phyloP scores from a whole-genome alignment of 2,329 filamentous ascomycete genomes.

The Claviceps spartinae region DNA sequence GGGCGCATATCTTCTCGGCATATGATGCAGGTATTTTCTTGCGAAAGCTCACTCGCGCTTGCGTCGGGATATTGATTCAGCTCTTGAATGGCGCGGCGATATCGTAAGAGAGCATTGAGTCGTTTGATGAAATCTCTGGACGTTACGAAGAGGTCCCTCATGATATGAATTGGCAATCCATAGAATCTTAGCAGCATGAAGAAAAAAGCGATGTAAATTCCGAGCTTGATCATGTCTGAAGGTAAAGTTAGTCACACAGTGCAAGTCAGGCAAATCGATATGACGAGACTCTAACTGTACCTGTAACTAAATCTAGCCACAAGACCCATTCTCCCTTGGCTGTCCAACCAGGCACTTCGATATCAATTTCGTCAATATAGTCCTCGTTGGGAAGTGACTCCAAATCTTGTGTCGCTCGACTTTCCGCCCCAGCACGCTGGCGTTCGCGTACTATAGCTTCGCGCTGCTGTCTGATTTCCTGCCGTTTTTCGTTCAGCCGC shows the following conservation, averaged over 20 bases:
- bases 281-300: slow-evolving; percentile 29
- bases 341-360: slow-evolving; percentile 93
- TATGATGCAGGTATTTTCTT: slow-evolving; percentile 93
- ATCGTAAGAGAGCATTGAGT: slow-evolving; percentile 76
- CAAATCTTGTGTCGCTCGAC: slow-evolving; percentile 42
- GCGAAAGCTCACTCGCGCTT: slow-evolving; percentile 66
- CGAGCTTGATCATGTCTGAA: slow-evolving; percentile 75
- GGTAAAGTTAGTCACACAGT: slow-evolving; percentile 1
- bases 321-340: slow-evolving; percentile 88
- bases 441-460: slow-evolving; percentile 37
- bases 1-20: slow-evolving; percentile 91
- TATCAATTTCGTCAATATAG: slow-evolving; percentile 82
- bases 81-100: slow-evolving; percentile 79
- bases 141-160: slow-evolving; percentile 89
- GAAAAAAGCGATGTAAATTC: slow-evolving; percentile 86
- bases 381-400: slow-evolving; percentile 49
- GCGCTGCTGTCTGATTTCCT: slow-evolving; percentile 49
- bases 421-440: slow-evolving; percentile 33
- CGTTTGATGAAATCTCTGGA: slow-evolving; percentile 83
- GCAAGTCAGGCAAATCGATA: background rate
- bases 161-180: slow-evolving; percentile 89
- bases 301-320: slow-evolving; percentile 70
- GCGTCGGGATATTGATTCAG: slow-evolving; percentile 95
- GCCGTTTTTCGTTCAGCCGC: slow-evolving; percentile 53
- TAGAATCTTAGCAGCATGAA: slow-evolving; percentile 87